phyloP scores from a whole-genome alignment of 805 yeast genomes.

The Wickerhamomyces xylosicus region DNA sequence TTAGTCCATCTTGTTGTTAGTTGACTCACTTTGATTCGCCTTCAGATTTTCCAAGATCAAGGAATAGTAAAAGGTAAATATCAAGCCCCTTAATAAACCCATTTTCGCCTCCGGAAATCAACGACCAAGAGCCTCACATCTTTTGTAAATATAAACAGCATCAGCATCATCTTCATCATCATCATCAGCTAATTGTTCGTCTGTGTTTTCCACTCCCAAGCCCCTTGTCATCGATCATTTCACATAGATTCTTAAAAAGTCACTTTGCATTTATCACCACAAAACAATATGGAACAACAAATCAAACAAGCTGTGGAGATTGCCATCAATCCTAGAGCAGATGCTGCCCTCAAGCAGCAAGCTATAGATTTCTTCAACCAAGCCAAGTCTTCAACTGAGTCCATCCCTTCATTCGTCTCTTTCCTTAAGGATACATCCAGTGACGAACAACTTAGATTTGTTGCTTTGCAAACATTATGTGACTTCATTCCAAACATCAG shows the following conservation, averaged over 20 bases:
- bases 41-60: not conserved
- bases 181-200: too few relatives aligned
- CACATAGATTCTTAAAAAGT: not conserved
- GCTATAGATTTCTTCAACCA: constrained; percentile 35
- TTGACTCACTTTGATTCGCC: not conserved
- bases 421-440: constrained; percentile 24
- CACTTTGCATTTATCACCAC: not conserved
- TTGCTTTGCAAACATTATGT: constrained; percentile 19
- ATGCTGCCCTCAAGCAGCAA: constrained; percentile 17
- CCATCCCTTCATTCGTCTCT: constrained; percentile 34
- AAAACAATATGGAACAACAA: constrained; percentile 13
- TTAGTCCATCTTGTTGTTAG: not conserved
- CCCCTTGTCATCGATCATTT: too few relatives aligned
- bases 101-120: not conserved
- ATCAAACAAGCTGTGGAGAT: constrained; percentile 22
- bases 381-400: constrained; percentile 31
- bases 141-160: not conserved
- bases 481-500: constrained; percentile 16
- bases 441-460: constrained; percentile 19
- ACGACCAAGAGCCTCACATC: not conserved
- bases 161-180: not conserved
- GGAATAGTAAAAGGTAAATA: not conserved
- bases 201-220: too few relatives aligned
- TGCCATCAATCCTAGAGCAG: constrained; percentile 20
- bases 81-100: too few relatives aligned